Evolutionary conservation across 1,284 basidiomycete species (phyloP).

Genomic region (Neolentinus lepideus): DNA sequence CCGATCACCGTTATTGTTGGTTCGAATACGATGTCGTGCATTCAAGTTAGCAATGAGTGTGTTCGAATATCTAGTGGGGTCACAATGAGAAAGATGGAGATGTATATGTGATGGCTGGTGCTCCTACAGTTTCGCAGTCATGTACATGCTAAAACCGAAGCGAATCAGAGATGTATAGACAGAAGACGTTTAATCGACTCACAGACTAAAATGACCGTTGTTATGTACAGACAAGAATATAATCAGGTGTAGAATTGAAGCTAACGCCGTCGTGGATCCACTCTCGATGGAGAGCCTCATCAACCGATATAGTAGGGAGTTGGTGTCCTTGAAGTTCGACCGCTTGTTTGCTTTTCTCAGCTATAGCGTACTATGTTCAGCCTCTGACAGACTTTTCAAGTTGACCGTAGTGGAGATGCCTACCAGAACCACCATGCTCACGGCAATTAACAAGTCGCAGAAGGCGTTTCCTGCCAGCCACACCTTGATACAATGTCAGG

Average conservation of each 20-base stretch:
- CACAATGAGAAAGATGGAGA: neutral
- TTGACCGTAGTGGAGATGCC: no score
- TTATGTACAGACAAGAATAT: neutral
- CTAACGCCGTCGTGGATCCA: neutral
- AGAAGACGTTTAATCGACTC: neutral
- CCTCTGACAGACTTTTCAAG: no score
- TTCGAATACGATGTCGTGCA: neutral
- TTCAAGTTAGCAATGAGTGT: neutral
- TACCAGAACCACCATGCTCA: neutral
- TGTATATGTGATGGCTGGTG: neutral
- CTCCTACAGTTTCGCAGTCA: neutral
- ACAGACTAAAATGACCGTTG: neutral
- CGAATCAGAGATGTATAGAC: neutral
- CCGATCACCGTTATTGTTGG: neutral
- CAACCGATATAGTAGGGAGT: neutral
- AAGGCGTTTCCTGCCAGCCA: neutral
- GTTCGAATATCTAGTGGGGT: neutral
- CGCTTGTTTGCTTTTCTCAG: neutral
- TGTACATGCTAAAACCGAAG: neutral
- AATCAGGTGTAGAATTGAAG: neutral
- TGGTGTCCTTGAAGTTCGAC: neutral
- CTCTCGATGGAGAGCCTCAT: neutral
- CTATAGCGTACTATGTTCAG: no score
- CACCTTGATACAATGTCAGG: no score
- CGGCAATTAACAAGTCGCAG: neutral